These are phyloP conservation scores for Whalleya microplaca DNA, from an alignment of 2,329 filamentous ascomycete genomes.

Conservation along the genomic window DNA sequence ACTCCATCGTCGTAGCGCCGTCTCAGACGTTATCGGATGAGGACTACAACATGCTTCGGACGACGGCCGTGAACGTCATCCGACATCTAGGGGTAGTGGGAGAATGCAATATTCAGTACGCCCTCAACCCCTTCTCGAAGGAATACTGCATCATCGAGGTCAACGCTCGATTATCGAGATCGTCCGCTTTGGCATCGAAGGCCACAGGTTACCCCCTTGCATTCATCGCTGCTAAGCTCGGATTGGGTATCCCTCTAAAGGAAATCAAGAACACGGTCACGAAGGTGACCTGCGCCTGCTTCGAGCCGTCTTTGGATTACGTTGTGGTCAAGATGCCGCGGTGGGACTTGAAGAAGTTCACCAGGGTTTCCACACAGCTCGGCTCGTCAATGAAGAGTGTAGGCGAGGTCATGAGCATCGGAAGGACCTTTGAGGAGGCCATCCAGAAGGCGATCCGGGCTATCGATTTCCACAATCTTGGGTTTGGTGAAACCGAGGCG, in stretches of 20 bases:
- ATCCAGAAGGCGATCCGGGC: slow-evolving; percentile 97
- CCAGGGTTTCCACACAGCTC: slow-evolving; percentile 90
- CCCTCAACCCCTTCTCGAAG: slow-evolving; percentile 89
- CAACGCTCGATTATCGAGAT: slow-evolving; percentile 93
- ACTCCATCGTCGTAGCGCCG: slow-evolving; percentile 96
- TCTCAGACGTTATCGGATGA: slow-evolving; percentile 96
- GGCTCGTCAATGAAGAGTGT: slow-evolving; percentile 99
- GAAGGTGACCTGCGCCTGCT: slow-evolving; percentile 94
- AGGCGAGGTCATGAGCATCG: slow-evolving; percentile 98
- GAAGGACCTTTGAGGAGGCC: slow-evolving; percentile 94
- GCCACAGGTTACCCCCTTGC: slow-evolving; percentile 95
- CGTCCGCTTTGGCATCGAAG: slow-evolving; percentile 94
- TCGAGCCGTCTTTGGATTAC: slow-evolving; percentile 97
- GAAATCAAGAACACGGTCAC: slow-evolving; percentile 97
- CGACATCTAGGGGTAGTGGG: slow-evolving; percentile 95
- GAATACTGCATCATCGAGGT: slow-evolving; percentile 99
- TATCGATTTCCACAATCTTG: slow-evolving; percentile 93
- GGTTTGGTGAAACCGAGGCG: slow-evolving; percentile 88
- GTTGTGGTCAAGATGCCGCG: slow-evolving; percentile 98
- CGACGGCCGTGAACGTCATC: slow-evolving; percentile 95
- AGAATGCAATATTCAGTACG: slow-evolving; percentile 99
- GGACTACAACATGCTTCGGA: slow-evolving; percentile 99
- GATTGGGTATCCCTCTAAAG: slow-evolving; percentile 91
- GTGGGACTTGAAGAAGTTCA: slow-evolving; percentile 99
- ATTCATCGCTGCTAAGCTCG: slow-evolving; percentile 95